These are phyloP conservation scores for Monosporascus sp. DNA, from an alignment of 2,329 filamentous ascomycete species.

Conservation along the genomic window DNA sequence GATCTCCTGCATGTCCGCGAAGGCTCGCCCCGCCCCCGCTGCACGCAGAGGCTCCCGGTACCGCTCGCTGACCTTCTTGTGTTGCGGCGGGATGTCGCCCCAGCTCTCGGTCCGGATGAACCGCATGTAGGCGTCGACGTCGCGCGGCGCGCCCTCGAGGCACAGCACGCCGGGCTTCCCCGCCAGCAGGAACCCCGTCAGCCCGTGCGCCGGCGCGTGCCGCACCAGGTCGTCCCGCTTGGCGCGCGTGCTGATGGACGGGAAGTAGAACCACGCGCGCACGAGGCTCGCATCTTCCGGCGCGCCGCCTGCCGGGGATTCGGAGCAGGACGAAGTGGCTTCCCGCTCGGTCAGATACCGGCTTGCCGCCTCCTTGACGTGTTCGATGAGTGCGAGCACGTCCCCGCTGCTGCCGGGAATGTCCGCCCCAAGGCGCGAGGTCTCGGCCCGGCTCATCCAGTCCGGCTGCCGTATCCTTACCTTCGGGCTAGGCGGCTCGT, in stretches of 20 bases:
- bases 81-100: slow-evolving; percentile 56
- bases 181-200: slow-evolving; percentile 56
- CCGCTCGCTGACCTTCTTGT: slow-evolving; percentile 58
- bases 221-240: slow-evolving; percentile 54
- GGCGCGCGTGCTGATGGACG: slow-evolving; percentile 53
- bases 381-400: slow-evolving; percentile 39
- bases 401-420: slow-evolving; percentile 37
- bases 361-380: slow-evolving; percentile 23
- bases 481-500: slow-evolving; percentile 35
- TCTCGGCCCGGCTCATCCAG: slow-evolving; percentile 48
- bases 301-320: background rate
- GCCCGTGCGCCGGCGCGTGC: slow-evolving; percentile 43
- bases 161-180: slow-evolving; percentile 54
- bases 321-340: background rate
- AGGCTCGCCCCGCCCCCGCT: slow-evolving; percentile 30
- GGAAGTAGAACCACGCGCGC: slow-evolving; percentile 60
- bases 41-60: slow-evolving; percentile 34
- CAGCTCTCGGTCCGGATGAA: slow-evolving; percentile 60
- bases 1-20: slow-evolving; percentile 53
- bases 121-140: slow-evolving; percentile 55
- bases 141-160: slow-evolving; percentile 40
- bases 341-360: background rate
- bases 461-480: slow-evolving; percentile 42
- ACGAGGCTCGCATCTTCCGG: slow-evolving; percentile 28
- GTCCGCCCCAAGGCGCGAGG: slow-evolving; percentile 30